These are phyloP conservation scores for Phytophthora fragariaefolia DNA, from an alignment of 352 stramenopile species.

Conservation along the genomic window DNA sequence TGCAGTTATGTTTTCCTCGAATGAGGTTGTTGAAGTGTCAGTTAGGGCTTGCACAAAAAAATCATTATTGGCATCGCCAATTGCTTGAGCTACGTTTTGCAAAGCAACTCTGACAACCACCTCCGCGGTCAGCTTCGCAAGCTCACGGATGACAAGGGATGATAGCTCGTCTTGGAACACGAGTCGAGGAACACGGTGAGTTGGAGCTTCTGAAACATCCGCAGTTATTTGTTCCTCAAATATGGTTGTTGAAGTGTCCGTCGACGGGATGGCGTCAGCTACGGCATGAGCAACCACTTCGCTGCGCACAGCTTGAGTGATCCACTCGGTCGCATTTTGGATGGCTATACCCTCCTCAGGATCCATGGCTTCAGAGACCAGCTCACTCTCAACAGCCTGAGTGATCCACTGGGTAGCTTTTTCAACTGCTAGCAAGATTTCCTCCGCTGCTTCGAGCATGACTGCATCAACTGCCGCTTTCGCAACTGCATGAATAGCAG, in stretches of 20 bases:
- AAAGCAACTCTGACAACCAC: conserved; percentile 10
- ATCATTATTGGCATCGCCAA: conserved; percentile 12
- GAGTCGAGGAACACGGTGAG: conserved; percentile 6
- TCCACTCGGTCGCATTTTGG: conserved; percentile 1
- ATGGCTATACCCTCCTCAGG: conserved; percentile 5
- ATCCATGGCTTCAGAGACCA: conserved; percentile 12
- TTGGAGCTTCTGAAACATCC: neutral
- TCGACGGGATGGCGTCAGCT: neutral
- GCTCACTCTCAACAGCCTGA: conserved; percentile 13
- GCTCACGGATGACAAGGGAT: neutral
- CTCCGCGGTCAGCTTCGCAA: conserved; percentile 23
- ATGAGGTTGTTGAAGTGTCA: neutral
- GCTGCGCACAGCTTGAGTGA: conserved; percentile 10
- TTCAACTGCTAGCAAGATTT: conserved; percentile 16
- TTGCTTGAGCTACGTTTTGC: conserved; percentile 17
- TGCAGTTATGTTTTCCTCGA: neutral
- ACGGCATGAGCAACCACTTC: conserved; percentile 13
- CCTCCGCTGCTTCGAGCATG: conserved; percentile 17
- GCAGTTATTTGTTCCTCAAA: neutral
- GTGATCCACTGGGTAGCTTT: conserved; percentile 11
- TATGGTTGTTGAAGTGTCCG: neutral
- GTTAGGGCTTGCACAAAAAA: too few species aligned
- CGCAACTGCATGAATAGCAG: conserved; percentile 24
- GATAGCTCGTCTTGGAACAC: conserved; percentile 1
- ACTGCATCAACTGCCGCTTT: conserved; percentile 23